Conservation (phyloP, 106 monocot species). For the Triglochin maritima region DNA sequence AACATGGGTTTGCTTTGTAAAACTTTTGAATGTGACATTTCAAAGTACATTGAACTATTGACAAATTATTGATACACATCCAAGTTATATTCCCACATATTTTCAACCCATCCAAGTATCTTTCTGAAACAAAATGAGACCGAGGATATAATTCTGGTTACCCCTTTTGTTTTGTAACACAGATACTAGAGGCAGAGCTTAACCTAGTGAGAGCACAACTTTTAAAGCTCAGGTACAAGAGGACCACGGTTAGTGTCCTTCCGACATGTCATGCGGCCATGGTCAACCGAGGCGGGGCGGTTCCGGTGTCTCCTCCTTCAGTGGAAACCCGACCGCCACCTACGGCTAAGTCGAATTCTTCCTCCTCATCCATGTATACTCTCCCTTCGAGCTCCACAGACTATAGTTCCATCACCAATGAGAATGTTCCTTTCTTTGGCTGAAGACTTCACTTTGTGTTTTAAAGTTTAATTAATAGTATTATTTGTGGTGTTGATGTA, state of each 20-base stretch:
- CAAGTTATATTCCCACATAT: too few species aligned
- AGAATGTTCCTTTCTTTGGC: constrained; percentile 54
- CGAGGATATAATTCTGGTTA: too few species aligned
- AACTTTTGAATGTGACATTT: too few species aligned
- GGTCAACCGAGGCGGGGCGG: constrained; percentile 3
- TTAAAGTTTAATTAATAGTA: too few species aligned
- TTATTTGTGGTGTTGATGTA: too few species aligned
- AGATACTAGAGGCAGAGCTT: constrained; percentile 51
- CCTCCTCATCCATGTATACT: constrained; percentile 34
- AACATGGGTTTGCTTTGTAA: too few species aligned
- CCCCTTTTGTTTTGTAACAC: neutral
- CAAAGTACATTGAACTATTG: too few species aligned
- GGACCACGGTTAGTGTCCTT: constrained; percentile 11
- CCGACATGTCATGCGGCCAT: constrained; percentile 29
- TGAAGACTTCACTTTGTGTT: neutral
- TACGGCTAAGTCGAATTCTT: constrained; percentile 10
- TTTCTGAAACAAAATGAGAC: too few species aligned
- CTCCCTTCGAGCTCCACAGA: constrained; percentile 58
- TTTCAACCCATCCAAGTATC: too few species aligned
- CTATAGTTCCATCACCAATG: constrained; percentile 80
- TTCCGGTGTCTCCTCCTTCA: constrained; percentile 9
- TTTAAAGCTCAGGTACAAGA: constrained; percentile 39
- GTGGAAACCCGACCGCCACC: neutral
- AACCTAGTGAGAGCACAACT: constrained; percentile 45
- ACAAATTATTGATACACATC: too few species aligned